phyloP scores from a whole-genome alignment of 768 basidiomycete genomes.

The Coprinopsis cinerea region DNA sequence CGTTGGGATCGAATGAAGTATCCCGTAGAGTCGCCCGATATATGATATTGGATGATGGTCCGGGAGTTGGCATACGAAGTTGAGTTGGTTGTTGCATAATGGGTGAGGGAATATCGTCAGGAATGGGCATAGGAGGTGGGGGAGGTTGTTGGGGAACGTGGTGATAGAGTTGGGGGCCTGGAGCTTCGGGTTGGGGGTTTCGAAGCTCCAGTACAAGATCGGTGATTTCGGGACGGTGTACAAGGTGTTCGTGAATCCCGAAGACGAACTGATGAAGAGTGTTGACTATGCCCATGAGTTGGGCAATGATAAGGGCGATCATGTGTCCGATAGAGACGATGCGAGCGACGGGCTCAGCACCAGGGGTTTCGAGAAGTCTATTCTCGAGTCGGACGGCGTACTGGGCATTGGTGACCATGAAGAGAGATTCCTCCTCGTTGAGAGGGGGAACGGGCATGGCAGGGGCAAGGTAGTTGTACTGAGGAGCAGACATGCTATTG shows the following conservation, averaged over 20 bases:
- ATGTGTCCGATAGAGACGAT: neutral
- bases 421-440: no score
- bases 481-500: no score
- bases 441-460: no score
- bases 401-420: no score
- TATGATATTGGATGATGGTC: neutral
- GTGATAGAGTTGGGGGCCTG: neutral
- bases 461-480: no score
- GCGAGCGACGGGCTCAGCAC: neutral
- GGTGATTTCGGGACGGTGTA: neutral
- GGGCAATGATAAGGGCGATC: neutral
- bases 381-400: no score
- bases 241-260: neutral
- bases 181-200: neutral
- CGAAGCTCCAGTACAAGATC: neutral
- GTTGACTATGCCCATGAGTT: neutral
- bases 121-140: neutral
- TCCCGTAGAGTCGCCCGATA: no score
- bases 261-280: neutral
- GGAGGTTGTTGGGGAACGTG: neutral
- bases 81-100: neutral
- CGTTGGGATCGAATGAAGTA: no score
- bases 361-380: no score
- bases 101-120: neutral
- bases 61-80: neutral